Base-by-base conservation (phyloP, 2,329 filamentous ascomycete genomes). In the Rutstroemia sydowiana region DNA sequence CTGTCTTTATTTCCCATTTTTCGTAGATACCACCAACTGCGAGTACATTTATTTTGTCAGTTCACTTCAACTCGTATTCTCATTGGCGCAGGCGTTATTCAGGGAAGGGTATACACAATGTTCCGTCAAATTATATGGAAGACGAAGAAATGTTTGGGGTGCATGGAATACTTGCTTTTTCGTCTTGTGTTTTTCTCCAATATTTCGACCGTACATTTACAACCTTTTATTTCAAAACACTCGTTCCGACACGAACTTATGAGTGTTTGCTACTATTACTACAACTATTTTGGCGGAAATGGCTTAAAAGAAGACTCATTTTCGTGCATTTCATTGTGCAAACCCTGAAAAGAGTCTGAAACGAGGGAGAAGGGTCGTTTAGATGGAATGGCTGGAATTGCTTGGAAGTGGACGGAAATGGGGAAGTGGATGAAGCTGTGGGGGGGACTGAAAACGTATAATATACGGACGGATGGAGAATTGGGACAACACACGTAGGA, bases 21-120 rank as follows among this genome's bases (percentile, higher is more conserved):
- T 48, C 49, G 49, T 52, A 52, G 49, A 52, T 52, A 52, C 49
- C 52, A 52, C 49, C 37, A 41, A n/a, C 40, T 51, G 48, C 48
- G 41, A 45, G 41, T 39, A 45, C 31, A 45, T 45, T 51, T 45
- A 26, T 37, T 8, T 9, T 13, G 14, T 34, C 48, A 44, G 45
- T 51, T 32, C 45, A 40, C 45, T 51, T 43, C 47, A 13, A 50
- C 36, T 43, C 16, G 16, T 39, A 31, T 51, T 51, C 39, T 18
- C 31, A 51, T 37, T 37, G 48, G 48, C 41, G 32, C 36, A 37
- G 48, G 48, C 48, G 48, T 51, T 51, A 30, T 50, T n/a, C 16
- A 39, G 48, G 40, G 34, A 44, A 34, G 30, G 48, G 28, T 26
- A 45, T 45, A 50, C 44, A 50, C 9, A 21, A 32, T 41, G 30